Evolutionary conservation across 2,329 filamentous ascomycete genomes (phyloP), one percentile per base, ranked within the genome.

Genomic region (Hypoxylon sp.): DNA sequence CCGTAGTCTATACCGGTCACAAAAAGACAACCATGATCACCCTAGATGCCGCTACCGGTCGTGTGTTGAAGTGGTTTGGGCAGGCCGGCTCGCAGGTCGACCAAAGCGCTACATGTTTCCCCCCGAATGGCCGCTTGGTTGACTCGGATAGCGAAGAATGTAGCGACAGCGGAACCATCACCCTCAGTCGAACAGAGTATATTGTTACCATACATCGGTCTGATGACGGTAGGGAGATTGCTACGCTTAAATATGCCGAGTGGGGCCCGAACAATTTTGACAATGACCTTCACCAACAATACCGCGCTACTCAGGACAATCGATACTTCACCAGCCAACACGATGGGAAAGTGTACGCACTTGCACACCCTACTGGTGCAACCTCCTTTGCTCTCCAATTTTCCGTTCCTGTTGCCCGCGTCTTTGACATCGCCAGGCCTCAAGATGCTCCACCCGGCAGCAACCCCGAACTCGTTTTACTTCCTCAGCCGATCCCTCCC

Each of bases 211-310:
- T 99, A 48, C 91, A 94, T 71, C 91, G 93, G 67, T 88, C 86
- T 48, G 88, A 92, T 72, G 90, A 89, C 3, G 91, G 91, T 1
- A 88, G 91, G 65, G 88, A 89, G 6, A 91, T 99, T 69, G 97
- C 94, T 75, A 97, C 93, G 0, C 88, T 99, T 73, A 94, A 90
- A 72, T 99, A 97, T 77, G 92, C 94, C 10, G 96, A 99, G 79
- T 99, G 96, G 96, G 91, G 90, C 0, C 93, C 94, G 13, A 99
- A 99, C 80, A 97, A 92, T 65, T 92, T 91, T 67, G 95, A 99
- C 79, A 88, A 88, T 70, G 96, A 99, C 78, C 88, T 99, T 5
- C 90, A 94, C 74, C 88, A 88, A 54, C 94, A 98, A 77, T 96
- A 98, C 76, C 87, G 87, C 13, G 82, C 85, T 10, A 94, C 94